Evolutionary conservation across 2,329 filamentous ascomycete species (phyloP).

Genomic region (Nannizzia gypsea): DNA sequence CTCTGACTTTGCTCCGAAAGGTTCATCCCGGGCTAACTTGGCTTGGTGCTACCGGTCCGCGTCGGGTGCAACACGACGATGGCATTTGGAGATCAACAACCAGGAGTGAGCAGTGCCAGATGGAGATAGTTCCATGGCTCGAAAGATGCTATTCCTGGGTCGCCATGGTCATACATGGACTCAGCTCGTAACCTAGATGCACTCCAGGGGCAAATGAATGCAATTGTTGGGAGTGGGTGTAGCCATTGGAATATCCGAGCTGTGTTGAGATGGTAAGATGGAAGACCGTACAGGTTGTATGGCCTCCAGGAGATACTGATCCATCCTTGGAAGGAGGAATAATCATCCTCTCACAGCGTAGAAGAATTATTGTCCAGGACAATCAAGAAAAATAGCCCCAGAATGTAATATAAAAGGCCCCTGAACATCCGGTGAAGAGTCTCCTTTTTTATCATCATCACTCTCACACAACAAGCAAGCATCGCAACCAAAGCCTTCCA

Average conservation of each 20-base stretch:
- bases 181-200: neutral
- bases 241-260: neutral
- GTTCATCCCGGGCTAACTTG: neutral
- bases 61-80: neutral
- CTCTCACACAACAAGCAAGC: neutral
- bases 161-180: neutral
- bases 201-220: neutral
- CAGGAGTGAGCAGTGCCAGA: neutral
- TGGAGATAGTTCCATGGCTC: neutral
- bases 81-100: neutral
- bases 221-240: neutral
- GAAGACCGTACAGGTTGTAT: neutral
- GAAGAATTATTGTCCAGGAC: neutral
- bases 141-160: neutral
- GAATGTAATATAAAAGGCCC: neutral
- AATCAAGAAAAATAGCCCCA: neutral
- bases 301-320: neutral
- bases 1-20: neutral
- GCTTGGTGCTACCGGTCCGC: neutral
- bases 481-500: neutral
- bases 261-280: neutral
- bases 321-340: neutral
- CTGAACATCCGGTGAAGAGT: neutral
- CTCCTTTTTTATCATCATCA: neutral
- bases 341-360: neutral